Evolutionary conservation across 768 basidiomycete species (phyloP), one percentile per base, ranked within the genome.

Genomic region (Mrakia frigida): DNA sequence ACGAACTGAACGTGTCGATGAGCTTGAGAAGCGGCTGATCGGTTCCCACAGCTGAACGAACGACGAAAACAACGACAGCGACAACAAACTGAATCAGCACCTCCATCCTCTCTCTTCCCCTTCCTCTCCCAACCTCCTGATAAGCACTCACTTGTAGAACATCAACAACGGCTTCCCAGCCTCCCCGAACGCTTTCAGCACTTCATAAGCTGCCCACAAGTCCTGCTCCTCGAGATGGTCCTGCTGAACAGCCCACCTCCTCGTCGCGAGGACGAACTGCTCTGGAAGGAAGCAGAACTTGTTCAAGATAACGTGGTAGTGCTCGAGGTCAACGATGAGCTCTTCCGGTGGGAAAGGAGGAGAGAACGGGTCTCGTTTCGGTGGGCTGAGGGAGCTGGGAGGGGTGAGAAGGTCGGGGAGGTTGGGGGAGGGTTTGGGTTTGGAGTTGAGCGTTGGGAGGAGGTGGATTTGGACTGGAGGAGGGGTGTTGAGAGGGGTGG

Each of bases 1-100:
- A 71, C 16, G 39, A 77, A 72, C 43, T 77, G 76, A 23, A 77
- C 59, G 46, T 77, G 76, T 23, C 76, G 37, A 53, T 77, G 76
- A 16, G 76, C 71, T 43, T 77, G 76, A 28, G 60, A 65, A 6
- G 59, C 76, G 13, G 61, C 76, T 6, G 70, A 72, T 3, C 70
- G 43, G 35, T 67, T 39, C 0, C 76, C 76, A 37, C 70, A 67
- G 63, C 74, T 75, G 11, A 41, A 50, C 16, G 21, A 16, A 50
- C 14, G 6, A 50, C 0, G 18, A 50, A 18, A 21, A 50, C 46
- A 18, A 50, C n/a, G 43, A 46, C 31, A 6, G 6, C 68, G 41
- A n/a, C 31, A 73, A 56, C 52, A 13, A 71, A 25, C 25, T 10
- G 11, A 23, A n/a, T 71, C 70, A 71, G 43, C 43, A 16, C 18